Conservation (phyloP, 2,329 filamentous ascomycete genomes). For the Dactylonectria estremocensis region DNA sequence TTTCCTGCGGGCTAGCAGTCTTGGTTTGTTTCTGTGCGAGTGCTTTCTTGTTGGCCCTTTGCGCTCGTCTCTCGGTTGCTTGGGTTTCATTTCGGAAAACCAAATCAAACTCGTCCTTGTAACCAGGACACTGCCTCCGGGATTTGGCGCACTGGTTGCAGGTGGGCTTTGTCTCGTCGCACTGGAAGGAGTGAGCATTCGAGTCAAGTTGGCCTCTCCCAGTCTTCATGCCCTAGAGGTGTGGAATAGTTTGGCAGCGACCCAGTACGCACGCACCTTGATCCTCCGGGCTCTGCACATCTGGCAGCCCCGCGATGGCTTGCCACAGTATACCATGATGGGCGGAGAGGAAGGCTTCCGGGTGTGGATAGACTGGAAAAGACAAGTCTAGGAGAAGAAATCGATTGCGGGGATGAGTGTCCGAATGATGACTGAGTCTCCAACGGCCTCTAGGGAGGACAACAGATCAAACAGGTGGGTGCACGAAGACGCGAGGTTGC, state of each 20-base stretch:
- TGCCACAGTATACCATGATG: constrained; percentile 76
- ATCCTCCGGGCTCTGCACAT: constrained; percentile 82
- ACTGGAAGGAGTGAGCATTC: constrained; percentile 59
- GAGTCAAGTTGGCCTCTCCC: constrained; percentile 3
- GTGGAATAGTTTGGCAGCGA: background rate
- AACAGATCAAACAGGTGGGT: constrained; percentile 40
- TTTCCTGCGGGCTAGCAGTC: constrained; percentile 32
- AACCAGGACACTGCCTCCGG: constrained; percentile 75
- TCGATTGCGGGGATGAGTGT: constrained; percentile 23
- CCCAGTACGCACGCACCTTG: constrained; percentile 68
- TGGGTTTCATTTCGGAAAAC: constrained; percentile 82
- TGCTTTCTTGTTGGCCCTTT: constrained; percentile 68
- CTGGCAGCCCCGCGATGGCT: constrained; percentile 79
- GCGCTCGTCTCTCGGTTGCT: constrained; percentile 75
- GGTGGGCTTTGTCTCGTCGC: constrained; percentile 77
- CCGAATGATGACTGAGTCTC: constrained; percentile 33
- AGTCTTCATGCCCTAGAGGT: background rate
- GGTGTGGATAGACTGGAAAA: constrained; percentile 11
- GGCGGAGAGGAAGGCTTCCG: constrained; percentile 4
- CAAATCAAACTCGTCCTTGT: constrained; percentile 80
- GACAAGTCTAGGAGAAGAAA: constrained; percentile 17
- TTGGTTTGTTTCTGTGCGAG: constrained; percentile 55
- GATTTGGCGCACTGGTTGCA: constrained; percentile 78
- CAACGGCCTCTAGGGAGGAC: constrained; percentile 43
- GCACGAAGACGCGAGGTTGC: constrained; percentile 49